These are phyloP conservation scores for Bombardia bombarda DNA, from an alignment of 495 filamentous ascomycete species.

Conservation along the genomic window DNA sequence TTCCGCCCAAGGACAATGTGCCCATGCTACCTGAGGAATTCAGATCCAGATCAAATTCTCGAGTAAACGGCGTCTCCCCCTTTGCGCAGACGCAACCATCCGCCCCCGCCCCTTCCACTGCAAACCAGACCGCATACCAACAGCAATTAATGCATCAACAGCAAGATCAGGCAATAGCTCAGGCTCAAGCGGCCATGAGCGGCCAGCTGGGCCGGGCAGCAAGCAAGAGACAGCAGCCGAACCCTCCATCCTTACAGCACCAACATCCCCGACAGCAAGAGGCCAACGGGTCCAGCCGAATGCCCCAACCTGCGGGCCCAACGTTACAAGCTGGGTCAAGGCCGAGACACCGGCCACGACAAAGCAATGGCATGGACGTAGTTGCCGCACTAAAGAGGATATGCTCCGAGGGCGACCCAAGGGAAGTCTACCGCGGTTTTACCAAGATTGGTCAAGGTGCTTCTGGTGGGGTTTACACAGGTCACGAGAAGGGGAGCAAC, in stretches of 20 bases:
- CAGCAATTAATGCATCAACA: constrained; percentile 59
- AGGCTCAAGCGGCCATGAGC: constrained; percentile 55
- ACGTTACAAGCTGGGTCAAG: constrained; percentile 47
- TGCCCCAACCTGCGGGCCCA: constrained; percentile 30
- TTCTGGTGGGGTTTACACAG: constrained; percentile 91
- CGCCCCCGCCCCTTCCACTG: constrained; percentile 17
- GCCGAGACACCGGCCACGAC: constrained; percentile 66
- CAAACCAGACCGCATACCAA: constrained; percentile 50
- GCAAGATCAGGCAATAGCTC: constrained; percentile 70
- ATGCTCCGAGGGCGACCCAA: constrained; percentile 81
- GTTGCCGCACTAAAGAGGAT: constrained; percentile 75
- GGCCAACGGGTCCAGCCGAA: constrained; percentile 47
- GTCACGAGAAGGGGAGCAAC: constrained; percentile 75
- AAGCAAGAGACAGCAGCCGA: constrained; percentile 55
- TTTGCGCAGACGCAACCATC: constrained; percentile 28
- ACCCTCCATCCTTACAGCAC: constrained; percentile 49
- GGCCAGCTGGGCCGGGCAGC: constrained; percentile 51
- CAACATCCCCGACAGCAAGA: constrained; percentile 46
- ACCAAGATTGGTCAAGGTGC: constrained; percentile 97
- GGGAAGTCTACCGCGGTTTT: constrained; percentile 75
- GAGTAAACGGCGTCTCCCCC: constrained; percentile 40
- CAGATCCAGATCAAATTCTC: constrained; percentile 46
- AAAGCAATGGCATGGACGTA: constrained; percentile 70
- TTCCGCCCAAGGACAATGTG: constrained; percentile 37
- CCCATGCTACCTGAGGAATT: constrained; percentile 48